Evolutionary conservation across 805 yeast species (phyloP).

Genomic region (Suhomyces vadensis): DNA sequence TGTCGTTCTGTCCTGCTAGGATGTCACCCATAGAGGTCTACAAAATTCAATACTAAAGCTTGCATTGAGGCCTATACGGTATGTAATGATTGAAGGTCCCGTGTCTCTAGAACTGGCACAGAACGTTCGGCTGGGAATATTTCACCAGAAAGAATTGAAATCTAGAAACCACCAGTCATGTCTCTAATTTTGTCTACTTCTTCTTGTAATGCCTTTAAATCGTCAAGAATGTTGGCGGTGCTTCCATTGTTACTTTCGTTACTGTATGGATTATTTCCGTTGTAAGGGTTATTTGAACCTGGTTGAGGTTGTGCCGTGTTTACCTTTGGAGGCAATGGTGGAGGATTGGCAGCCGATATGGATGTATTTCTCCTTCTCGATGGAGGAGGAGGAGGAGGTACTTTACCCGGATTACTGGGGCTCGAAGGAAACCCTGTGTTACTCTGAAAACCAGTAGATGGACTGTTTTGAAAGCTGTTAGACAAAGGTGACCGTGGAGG

Average conservation of each 20-base stretch:
- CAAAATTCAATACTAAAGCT: too few species aligned
- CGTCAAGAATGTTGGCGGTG: slow-evolving; percentile 59
- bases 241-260: slow-evolving; percentile 24
- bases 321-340: slow-evolving; percentile 33
- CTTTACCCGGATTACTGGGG: slow-evolving; percentile 7
- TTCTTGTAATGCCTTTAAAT: slow-evolving; percentile 63
- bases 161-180: slow-evolving; percentile 46
- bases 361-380: slow-evolving; percentile 32
- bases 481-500: slow-evolving; percentile 29
- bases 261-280: slow-evolving; percentile 8
- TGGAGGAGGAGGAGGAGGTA: slow-evolving; percentile 46
- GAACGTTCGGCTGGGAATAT: slow-evolving; percentile 10
- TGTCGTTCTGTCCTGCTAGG: too few species aligned
- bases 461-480: neutral
- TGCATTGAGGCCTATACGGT: neutral
- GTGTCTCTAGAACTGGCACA: neutral
- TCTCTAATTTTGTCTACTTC: slow-evolving; percentile 62
- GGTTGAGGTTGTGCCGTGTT: slow-evolving; percentile 5
- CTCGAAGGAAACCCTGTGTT: neutral
- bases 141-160: neutral
- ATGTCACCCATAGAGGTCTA: too few species aligned
- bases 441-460: neutral
- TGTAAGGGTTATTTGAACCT: neutral
- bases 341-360: slow-evolving; percentile 17
- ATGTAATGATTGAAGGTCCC: neutral